Conservation (phyloP, 2,329 filamentous ascomycete species). For the Cryphonectria carpinicola region DNA sequence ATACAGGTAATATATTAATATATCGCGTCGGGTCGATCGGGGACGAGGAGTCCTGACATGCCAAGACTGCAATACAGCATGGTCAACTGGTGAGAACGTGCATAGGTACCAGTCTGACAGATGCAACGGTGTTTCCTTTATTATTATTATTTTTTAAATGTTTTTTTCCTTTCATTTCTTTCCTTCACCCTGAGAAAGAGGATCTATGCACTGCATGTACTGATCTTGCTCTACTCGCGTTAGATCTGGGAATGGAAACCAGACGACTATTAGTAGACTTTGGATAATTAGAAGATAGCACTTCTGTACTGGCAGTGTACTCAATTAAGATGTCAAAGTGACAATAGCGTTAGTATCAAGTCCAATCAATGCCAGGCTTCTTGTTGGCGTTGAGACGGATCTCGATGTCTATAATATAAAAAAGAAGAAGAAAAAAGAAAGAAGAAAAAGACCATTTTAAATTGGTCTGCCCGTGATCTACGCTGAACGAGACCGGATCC, state of each 20-base stretch:
- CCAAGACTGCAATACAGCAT: not conserved
- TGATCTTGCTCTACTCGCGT: no score
- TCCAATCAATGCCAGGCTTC: not conserved
- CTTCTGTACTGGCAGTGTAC: not conserved
- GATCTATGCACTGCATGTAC: no score
- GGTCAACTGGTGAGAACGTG: not conserved
- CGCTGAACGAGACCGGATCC: not conserved
- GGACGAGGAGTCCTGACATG: no score
- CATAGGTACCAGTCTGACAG: not conserved
- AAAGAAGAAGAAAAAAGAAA: no score
- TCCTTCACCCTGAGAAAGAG: no score
- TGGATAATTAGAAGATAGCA: no score
- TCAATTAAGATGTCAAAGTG: not conserved
- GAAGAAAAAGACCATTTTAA: no score
- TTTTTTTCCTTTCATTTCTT: no score
- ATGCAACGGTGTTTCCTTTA: not conserved
- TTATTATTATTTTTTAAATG: not conserved
- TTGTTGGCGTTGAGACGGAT: not conserved
- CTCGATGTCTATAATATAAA: no score
- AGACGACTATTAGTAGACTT: not conserved
- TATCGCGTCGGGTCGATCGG: no score
- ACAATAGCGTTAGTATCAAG: not conserved
- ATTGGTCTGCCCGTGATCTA: not conserved
- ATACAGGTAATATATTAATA: no score
- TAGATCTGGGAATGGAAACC: not conserved